Base-by-base conservation (phyloP, 2,329 filamentous ascomycete species). In the Fusarium sp. region DNA sequence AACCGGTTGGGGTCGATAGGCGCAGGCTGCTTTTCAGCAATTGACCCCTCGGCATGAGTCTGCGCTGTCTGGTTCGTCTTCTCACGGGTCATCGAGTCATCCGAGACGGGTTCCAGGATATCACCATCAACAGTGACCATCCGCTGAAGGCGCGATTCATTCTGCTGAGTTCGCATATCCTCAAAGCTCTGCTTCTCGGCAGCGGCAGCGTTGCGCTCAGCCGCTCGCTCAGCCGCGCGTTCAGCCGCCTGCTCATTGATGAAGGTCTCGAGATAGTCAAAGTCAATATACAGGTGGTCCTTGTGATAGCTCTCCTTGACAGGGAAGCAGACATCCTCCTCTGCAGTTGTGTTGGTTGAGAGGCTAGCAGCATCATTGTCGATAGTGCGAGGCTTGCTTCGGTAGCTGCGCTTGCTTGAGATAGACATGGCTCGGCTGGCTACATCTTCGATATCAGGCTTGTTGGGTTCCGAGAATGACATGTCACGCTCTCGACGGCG, bases 211-310 rank as follows among this genome's bases (percentile, higher is more conserved):
- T 85, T 88, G 56, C 85, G 87, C 76, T 86, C 88, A 24, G 87
- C 81, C 66, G 84, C 85, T 28, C 83, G 84, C 48, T 74, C 72
- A 11, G 85, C 84, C 18, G 85, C 85, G 31, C 83, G 84, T 39
- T 74, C 72, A 13, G 85, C 84, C 22, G 85, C 85, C 78, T 86
- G 83, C 77, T 90, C 88, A 38, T 85, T 87, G 59, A 98, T 93
- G 77, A 98, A 98, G 76, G 94, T 94, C 81, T 99, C 96, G 38
- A 99, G 87, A 75, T 95, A 95, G 79, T 98, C 95, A 77, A 96
- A 98, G 81, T 98, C 95, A 76, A 95, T 94, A 68, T 93, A 91
- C 6, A 96, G 91, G 78, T 94, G 93, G 70, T 93, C 91, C n/a
- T 91, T 90, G 28, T 84, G 83, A 44, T 80, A 79, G 59, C 93